Evolutionary conservation across 2,329 filamentous ascomycete genomes (phyloP), one percentile per base, ranked within the genome.

Genomic region (Cladosporium phlei): DNA sequence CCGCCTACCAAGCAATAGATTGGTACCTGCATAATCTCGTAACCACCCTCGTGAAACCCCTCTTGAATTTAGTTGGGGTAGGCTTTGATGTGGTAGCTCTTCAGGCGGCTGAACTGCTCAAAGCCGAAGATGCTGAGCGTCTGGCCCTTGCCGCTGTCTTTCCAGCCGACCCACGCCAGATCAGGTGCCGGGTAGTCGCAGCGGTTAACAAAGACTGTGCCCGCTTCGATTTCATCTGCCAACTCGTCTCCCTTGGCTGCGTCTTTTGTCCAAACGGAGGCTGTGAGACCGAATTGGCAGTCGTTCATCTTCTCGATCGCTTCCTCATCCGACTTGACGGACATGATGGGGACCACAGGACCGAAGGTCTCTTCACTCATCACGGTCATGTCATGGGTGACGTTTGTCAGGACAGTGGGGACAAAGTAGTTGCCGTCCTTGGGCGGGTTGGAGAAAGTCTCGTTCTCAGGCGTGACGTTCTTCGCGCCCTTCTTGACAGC

Each of bases 261-360:
- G 62, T 97, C 88, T 67, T 93, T 94, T 48, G 89, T 95, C 91
- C 91, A 97, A 59, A 97, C 89, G 60, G 88, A 95, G n/a, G 90
- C 91, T 3, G 91, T 96, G 52, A 97, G 75, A 4, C 91, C 91
- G 63, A 95, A 95, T 55, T 95, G 83, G 69, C 87, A 93, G 65
- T 95, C 89, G 60, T 96, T 96, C 89, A 97, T 96, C 40, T 91
- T 70, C 55, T 74, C 71, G 52, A 96, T 71, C 2, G 91, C 91
- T 67, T 96, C 88, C 14, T 78, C 78, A 60, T 96, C 91, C 56
- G 74, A 74, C 61, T 80, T 80, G 52, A 96, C 90, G 66, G 86
- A 87, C 82, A 91, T 88, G 14, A 96, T 80, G 1, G 90, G 85
- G 57, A 97, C 91, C 14, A 96, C 81, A 1, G 91, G 91, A 0